These are phyloP conservation scores for Fusarium avenaceum DNA, from an alignment of 2,329 filamentous ascomycete genomes.

Conservation along the genomic window DNA sequence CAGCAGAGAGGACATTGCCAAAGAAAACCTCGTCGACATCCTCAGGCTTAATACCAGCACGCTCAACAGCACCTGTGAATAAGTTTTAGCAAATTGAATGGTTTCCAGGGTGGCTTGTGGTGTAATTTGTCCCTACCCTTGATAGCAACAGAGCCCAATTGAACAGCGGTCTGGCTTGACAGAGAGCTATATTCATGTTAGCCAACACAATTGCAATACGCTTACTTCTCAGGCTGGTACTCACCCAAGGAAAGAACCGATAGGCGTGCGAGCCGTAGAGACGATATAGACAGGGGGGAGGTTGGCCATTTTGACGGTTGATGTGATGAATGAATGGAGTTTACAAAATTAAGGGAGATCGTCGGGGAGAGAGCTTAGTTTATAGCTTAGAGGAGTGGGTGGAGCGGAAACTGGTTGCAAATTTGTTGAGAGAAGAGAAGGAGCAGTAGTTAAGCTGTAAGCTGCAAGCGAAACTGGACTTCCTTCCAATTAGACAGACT, in stretches of 20 bases:
- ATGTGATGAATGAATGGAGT: slow-evolving; percentile 21
- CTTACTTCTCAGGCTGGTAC: slow-evolving; percentile 19
- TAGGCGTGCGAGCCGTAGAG: slow-evolving; percentile 88
- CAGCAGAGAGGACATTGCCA: slow-evolving; percentile 96
- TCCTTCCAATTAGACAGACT: slow-evolving; percentile 18
- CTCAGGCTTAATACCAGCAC: slow-evolving; percentile 87
- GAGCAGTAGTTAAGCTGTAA: slow-evolving; percentile 8
- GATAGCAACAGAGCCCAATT: slow-evolving; percentile 92
- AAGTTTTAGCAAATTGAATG: slow-evolving; percentile 5
- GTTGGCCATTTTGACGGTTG: slow-evolving; percentile 74
- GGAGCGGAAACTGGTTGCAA: slow-evolving; percentile 40
- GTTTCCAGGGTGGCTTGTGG: neutral
- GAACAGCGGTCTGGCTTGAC: slow-evolving; percentile 85
- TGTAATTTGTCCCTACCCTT: slow-evolving; percentile 74
- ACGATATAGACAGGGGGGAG: slow-evolving; percentile 96
- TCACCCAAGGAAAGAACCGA: slow-evolving; percentile 95
- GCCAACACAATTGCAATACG: slow-evolving; percentile 16
- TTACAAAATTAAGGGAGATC: slow-evolving; percentile 20
- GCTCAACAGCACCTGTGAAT: slow-evolving; percentile 79
- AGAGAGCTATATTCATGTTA: slow-evolving; percentile 74
- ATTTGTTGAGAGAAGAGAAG: slow-evolving; percentile 39
- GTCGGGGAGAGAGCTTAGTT: slow-evolving; percentile 25
- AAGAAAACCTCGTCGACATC: slow-evolving; percentile 98
- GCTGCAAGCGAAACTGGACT: slow-evolving; percentile 26
- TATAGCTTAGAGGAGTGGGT: slow-evolving; percentile 14